phyloP scores from a whole-genome alignment of 495 filamentous ascomycete genomes.

The Chaetomidium leptoderma region DNA sequence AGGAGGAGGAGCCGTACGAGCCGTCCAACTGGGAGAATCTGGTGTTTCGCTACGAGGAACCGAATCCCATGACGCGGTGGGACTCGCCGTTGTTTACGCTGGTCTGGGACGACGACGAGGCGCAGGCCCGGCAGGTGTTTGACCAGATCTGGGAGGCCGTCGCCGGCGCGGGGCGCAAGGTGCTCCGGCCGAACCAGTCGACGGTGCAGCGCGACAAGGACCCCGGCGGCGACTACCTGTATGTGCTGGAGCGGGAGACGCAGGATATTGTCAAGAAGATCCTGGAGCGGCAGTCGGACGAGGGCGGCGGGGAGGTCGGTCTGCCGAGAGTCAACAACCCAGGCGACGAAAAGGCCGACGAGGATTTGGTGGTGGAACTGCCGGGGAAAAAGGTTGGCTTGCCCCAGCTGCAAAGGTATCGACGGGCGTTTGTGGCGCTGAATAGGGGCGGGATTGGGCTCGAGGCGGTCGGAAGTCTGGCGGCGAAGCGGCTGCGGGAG shows the following conservation, averaged over 20 bases:
- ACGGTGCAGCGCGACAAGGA: conserved; percentile 63
- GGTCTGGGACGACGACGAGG: conserved; percentile 67
- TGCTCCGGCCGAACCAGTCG: conserved; percentile 72
- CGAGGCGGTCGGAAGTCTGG: conserved; percentile 44
- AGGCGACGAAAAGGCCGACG: conserved; percentile 27
- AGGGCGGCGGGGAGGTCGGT: conserved; percentile 51
- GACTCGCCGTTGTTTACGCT: conserved; percentile 92
- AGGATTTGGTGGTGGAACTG: conserved; percentile 49
- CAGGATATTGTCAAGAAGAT: conserved; percentile 77
- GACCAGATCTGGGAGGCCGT: conserved; percentile 74
- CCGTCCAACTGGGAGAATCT: conserved; percentile 80
- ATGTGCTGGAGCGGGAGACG: conserved; percentile 78
- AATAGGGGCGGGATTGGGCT: conserved; percentile 57
- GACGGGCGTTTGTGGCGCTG: conserved; percentile 80
- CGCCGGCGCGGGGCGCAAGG: conserved; percentile 53
- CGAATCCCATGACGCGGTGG: conserved; percentile 91
- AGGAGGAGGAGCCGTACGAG: conserved; percentile 56
- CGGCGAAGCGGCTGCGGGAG: conserved; percentile 54
- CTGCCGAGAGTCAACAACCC: conserved; percentile 33
- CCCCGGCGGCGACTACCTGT: conserved; percentile 71
- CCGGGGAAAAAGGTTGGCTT: conserved; percentile 59
- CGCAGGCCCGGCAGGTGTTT: conserved; percentile 38
- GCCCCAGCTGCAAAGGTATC: conserved; percentile 74
- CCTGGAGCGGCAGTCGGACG: conserved; percentile 64
- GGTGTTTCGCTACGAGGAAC: conserved; percentile 93